Base-by-base conservation (phyloP, 805 yeast species). In the Lachancea fermentati region DNA sequence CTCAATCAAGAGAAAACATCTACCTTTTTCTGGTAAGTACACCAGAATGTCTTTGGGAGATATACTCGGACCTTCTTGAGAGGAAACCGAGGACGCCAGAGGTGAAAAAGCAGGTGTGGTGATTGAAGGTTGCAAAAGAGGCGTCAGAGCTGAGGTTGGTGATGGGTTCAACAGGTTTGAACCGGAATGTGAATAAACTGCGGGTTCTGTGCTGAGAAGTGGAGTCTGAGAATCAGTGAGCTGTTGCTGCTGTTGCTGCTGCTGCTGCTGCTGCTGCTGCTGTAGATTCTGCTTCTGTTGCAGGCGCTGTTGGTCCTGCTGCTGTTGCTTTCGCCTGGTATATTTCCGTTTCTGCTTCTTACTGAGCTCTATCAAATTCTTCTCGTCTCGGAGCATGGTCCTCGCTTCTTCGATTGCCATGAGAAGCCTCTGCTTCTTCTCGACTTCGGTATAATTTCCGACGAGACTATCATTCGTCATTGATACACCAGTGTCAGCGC, bases 1-100 rank as follows among this genome's bases (percentile, higher is more conserved):
- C 26, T 69, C 67, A 2, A 75, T 58, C 31, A 76, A 58, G 40
- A 69, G 75, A 48, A 62, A 69, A 0, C 78, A 69, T 29, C 72
- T 62, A 35, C 65, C 69, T 33, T 59, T 65, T 1, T 69, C 54
- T 1, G 82, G 81, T 11, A 76, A 48, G 42, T 68, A 71, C 6
- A 62, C 56, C n/a, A 62, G 49, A 11, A 76, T 54, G 44, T 68
- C 71, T 13, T 33, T 28, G n/a, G 32, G 28, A 33, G 31, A 34
- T 26, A 37, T 19, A 28, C 43, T 29, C 18, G 30, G 28, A 19
- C 32, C 35, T 6, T 17, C 36, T n/a, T 34, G 37, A 25, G n/a
- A 12, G 8, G 34, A 25, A 9, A 36, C 13, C 15, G 17, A 28
- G 4, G 42, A 30, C 32, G 31, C 12, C 7, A 22, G 37, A 5